phyloP scores from a whole-genome alignment of 2,329 filamentous ascomycete genomes.

The Claviceps sp. region DNA sequence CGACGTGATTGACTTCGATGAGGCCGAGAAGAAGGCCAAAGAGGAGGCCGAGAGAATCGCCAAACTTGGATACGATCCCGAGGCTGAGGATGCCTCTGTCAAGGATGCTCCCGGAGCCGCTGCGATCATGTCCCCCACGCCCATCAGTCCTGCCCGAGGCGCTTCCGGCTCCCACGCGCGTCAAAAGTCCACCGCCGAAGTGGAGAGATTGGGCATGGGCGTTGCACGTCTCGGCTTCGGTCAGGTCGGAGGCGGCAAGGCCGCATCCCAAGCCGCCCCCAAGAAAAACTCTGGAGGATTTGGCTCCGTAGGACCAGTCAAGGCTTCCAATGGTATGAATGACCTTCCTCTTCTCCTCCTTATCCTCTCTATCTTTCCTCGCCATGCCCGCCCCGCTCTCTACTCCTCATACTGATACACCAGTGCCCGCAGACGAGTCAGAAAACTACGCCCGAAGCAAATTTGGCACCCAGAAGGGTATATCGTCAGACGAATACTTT shows the following conservation, averaged over 20 bases:
- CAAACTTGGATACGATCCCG: slow-evolving; percentile 88
- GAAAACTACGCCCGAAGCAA: slow-evolving; percentile 75
- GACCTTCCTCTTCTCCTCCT: slow-evolving; percentile 7
- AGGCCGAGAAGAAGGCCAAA: slow-evolving; percentile 91
- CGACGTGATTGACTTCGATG: slow-evolving; percentile 87
- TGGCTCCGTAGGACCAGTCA: slow-evolving; percentile 67
- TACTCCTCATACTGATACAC: background rate
- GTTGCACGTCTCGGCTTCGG: slow-evolving; percentile 77
- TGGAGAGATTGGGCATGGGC: slow-evolving; percentile 85
- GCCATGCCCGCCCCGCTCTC: no score
- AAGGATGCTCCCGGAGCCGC: slow-evolving; percentile 38
- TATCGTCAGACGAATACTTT: slow-evolving; percentile 97
- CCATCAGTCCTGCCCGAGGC: slow-evolving; percentile 51
- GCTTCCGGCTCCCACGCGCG: slow-evolving; percentile 42
- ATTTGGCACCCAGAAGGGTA: slow-evolving; percentile 87
- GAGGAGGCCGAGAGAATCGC: slow-evolving; percentile 94
- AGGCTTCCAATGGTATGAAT: slow-evolving; percentile 51
- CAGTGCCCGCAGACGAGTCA: slow-evolving; percentile 44
- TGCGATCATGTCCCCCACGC: slow-evolving; percentile 58
- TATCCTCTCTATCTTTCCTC: background rate
- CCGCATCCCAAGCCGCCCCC: slow-evolving; percentile 35
- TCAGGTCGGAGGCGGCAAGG: slow-evolving; percentile 56
- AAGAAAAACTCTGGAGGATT: slow-evolving; percentile 77
- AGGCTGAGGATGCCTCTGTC: slow-evolving; percentile 56
- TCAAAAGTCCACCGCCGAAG: slow-evolving; percentile 58